Evolutionary conservation across 495 filamentous ascomycete species (phyloP).

Genomic region (Aspergillus homomorphus): DNA sequence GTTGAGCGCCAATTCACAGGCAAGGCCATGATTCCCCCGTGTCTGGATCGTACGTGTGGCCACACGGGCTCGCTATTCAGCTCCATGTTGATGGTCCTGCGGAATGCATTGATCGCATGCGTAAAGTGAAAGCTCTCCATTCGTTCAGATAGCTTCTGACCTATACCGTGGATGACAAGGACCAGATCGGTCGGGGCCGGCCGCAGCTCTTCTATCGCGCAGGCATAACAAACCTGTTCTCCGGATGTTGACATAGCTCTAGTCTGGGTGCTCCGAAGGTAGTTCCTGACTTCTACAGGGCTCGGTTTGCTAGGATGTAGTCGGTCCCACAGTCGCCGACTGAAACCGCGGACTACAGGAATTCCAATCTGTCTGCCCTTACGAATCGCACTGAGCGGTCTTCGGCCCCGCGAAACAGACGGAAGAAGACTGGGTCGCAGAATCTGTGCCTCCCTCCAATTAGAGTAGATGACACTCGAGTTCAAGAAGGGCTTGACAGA

Average conservation of each 20-base stretch:
- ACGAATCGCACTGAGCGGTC: slow-evolving; percentile 78
- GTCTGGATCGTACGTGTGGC: slow-evolving; percentile 65
- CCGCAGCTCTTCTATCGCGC: slow-evolving; percentile 58
- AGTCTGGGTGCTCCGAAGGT: slow-evolving; percentile 40
- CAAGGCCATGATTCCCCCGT: slow-evolving; percentile 71
- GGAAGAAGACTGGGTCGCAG: slow-evolving; percentile 76
- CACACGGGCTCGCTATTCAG: slow-evolving; percentile 70
- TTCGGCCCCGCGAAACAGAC: slow-evolving; percentile 72
- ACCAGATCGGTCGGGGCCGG: slow-evolving; percentile 81
- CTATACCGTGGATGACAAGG: slow-evolving; percentile 91
- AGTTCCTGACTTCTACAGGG: slow-evolving; percentile 46
- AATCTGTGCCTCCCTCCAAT: slow-evolving; percentile 70
- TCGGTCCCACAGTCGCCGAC: slow-evolving; percentile 69
- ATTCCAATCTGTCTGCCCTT: slow-evolving; percentile 81
- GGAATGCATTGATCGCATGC: slow-evolving; percentile 86
- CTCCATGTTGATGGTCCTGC: slow-evolving; percentile 83
- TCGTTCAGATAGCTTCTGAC: slow-evolving; percentile 92
- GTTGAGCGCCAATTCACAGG: slow-evolving; percentile 88
- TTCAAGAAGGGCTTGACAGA: slow-evolving; percentile 54
- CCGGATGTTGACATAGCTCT: slow-evolving; percentile 25
- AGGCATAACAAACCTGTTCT: slow-evolving; percentile 47
- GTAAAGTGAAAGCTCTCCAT: slow-evolving; percentile 98
- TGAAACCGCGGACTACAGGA: slow-evolving; percentile 83
- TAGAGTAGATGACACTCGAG: slow-evolving; percentile 79
- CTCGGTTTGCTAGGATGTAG: slow-evolving; percentile 62